Evolutionary conservation across 306 rosid species (phyloP), one percentile per base, ranked within the genome.

Genomic region (Cajanus cajan): DNA sequence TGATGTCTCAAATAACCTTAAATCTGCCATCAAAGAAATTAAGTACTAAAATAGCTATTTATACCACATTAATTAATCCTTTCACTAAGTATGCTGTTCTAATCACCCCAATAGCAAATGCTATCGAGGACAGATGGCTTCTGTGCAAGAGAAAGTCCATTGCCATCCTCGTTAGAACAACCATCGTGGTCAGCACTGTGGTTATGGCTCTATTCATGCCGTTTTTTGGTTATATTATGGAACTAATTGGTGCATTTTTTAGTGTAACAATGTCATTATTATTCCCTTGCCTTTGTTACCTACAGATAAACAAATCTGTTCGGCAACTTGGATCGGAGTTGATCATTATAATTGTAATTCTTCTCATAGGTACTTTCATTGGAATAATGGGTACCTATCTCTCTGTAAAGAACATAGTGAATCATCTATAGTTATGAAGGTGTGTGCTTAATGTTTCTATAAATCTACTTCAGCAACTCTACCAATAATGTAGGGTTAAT

Each of bases 251-350:
- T 12, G 88, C 96, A 1, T 89, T 84, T 64, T 48, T 87, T 40
- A 25, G 90, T 28, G 87, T 87, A 37, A 8, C 84, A 0, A 82
- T 71, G 7, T 81, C 96, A 10, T 25, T 85, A 54, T 15, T 93
- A 37, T 61, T 93, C 7, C 98, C 98, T 0, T 93, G 98, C 44
- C 28, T 84, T 0, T 88, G 88, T 79, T 89, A 93, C 85, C 87
- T 93, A 4, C 91, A 93, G 90, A 88, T 93, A 4, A 76, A 87
- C 76, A 76, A 73, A 78, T 43, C 71, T 21, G 87, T 90, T 15
- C 65, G 82, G 13, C 25, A 59, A 4, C 71, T 89, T 77, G 89
- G 96, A 63, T 65, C 79, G 0, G 93, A 91, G 13, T 81, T 89
- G 25, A 40, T 75, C 19, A 12, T 80, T 3, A 86, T 93, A 8